Evolutionary conservation across 1,139 yeast species (phyloP).

Genomic region (Saccharomyces hybrid): DNA sequence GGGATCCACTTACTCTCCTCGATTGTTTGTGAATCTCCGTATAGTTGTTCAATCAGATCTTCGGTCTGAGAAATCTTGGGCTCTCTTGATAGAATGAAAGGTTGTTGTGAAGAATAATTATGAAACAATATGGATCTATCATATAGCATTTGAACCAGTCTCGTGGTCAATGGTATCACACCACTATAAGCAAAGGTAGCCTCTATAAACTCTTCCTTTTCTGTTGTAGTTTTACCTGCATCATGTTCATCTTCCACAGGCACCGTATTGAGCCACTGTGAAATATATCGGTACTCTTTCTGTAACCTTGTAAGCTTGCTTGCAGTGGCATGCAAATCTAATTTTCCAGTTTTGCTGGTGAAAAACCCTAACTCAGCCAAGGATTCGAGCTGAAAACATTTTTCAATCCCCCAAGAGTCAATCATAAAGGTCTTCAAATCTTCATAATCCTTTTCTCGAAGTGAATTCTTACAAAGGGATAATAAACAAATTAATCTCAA

Average conservation of each 20-base stretch:
- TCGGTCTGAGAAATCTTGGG: constrained; percentile 21
- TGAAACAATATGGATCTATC: constrained; percentile 25
- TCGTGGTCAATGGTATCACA: constrained; percentile 27
- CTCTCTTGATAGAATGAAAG: constrained; percentile 25
- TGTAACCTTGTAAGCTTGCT: constrained; percentile 4
- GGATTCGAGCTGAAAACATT: constrained; percentile 22
- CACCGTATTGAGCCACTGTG: constrained; percentile 23
- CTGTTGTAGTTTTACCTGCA: constrained; percentile 8
- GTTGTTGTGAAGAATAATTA: constrained; percentile 26
- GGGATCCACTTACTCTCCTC: constrained; percentile 22
- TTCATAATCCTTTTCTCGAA: constrained; percentile 26
- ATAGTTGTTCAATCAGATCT: constrained; percentile 21
- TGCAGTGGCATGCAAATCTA: constrained; percentile 3
- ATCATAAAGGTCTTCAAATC: constrained; percentile 22
- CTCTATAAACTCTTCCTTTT: constrained; percentile 11
- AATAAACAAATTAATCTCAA: constrained; percentile 22
- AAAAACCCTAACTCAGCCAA: constrained; percentile 19
- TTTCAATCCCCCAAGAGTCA: constrained; percentile 27
- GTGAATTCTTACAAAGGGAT: constrained; percentile 23
- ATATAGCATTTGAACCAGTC: constrained; percentile 26
- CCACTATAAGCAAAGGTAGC: constrained; percentile 32
- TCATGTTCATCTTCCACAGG: constrained; percentile 19
- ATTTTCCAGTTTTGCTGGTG: constrained; percentile 12
- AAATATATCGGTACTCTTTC: constrained; percentile 21
- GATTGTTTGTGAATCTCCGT: constrained; percentile 14